Conservation (phyloP, 306 rosid genomes). For the Trifolium dubium region DNA sequence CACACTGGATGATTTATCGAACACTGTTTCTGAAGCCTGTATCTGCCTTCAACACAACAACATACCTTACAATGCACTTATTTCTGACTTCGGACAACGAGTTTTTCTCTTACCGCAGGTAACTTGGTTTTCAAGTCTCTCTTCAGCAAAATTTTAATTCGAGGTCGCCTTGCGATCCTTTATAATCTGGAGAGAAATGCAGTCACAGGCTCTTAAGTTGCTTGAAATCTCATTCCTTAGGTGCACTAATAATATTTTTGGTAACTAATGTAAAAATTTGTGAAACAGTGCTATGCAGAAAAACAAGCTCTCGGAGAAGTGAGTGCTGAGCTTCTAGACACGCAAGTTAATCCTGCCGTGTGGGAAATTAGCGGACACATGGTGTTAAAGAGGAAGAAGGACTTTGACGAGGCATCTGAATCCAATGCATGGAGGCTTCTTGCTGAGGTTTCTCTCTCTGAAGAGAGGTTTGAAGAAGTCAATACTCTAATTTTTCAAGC, state of each 20-base stretch:
- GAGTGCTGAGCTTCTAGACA: constrained; percentile 84
- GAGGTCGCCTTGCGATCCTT: background rate
- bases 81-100: constrained; percentile 79
- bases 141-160: background rate
- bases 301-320: constrained; percentile 98
- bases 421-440: constrained; percentile 94
- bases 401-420: constrained; percentile 87
- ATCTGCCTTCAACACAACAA: constrained; percentile 88
- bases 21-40: constrained; percentile 82
- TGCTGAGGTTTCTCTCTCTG: constrained; percentile 90
- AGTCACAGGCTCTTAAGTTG: background rate
- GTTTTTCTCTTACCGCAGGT: constrained; percentile 94
- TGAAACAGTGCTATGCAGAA: constrained; percentile 92
- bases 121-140: constrained; percentile 10
- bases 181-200: background rate
- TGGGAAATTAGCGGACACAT: constrained; percentile 99
- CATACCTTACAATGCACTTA: constrained; percentile 84
- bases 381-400: constrained; percentile 95
- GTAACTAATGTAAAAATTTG: constrained; percentile 11
- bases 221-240: background rate
- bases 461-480: constrained; percentile 89
- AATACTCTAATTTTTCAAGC: constrained; percentile 73
- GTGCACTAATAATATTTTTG: background rate
- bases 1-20: constrained; percentile 58
- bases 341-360: constrained; percentile 97